Evolutionary conservation across 768 basidiomycete species (phyloP).

Genomic region (Termitomyces sp.): DNA sequence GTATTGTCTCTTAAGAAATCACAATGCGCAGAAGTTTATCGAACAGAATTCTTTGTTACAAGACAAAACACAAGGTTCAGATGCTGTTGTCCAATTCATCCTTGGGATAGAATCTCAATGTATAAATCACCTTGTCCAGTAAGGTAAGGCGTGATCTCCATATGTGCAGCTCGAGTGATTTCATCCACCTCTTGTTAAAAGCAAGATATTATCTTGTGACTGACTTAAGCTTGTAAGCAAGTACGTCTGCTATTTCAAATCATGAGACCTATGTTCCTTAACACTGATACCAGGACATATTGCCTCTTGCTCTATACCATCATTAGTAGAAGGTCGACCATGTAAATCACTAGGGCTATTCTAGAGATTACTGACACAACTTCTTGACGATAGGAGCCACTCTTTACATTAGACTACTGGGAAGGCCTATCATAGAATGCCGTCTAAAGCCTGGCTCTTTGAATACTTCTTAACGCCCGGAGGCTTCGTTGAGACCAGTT

Average conservation of each 20-base stretch:
- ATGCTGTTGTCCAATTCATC: neutral
- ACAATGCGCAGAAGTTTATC: no score
- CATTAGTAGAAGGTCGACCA: no score
- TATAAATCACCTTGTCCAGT: no score
- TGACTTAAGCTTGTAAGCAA: neutral
- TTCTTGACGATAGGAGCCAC: neutral
- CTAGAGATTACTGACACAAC: neutral
- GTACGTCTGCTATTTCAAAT: neutral
- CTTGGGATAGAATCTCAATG: no score
- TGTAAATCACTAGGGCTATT: no score
- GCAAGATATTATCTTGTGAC: neutral
- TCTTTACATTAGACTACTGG: neutral
- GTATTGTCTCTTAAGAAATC: no score
- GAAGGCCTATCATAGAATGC: neutral
- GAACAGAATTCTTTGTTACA: no score
- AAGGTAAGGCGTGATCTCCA: neutral
- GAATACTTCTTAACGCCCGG: neutral
- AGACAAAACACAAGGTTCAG: neutral
- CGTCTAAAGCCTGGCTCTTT: neutral
- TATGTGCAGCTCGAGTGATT: neutral
- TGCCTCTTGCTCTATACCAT: neutral
- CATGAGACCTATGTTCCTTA: neutral
- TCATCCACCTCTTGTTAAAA: neutral
- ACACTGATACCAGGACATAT: neutral
- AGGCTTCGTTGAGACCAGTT: neutral